Evolutionary conservation across 2,329 filamentous ascomycete genomes (phyloP), one percentile per base, ranked within the genome.

Genomic region (Aspergillus pseudonomiae): DNA sequence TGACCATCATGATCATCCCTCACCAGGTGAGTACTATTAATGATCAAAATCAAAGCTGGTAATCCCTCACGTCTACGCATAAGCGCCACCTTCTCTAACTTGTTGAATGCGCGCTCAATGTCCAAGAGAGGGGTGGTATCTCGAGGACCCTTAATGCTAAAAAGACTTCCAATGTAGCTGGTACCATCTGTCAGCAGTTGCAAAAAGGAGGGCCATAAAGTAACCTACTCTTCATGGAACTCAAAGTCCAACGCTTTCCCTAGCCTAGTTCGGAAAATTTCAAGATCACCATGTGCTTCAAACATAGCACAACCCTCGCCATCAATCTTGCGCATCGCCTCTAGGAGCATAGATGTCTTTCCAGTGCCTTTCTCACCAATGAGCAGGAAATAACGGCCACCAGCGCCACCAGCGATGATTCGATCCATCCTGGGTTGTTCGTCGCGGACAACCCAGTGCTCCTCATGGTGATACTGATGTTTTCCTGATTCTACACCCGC

Each of bases 61-160:
- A 86, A 85, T 32, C 88, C 77, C 63, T 77, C 81, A 36, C 84
- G 82, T 52, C 93, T 86, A 69, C 83, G 84, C 63, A 66, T 67
- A 54, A 99, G 80, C 0, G 95, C 95, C 9, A 98, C 92, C 78
- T 99, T 99, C 75, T 99, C 95, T 12, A 99, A 82, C 79, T 99
- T 99, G 84, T 99, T 99, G 76, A 99, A 90, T 0, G 95, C 95
- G 32, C 95, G 88, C 76, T 99, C 95, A 66, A 99, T 97, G 75
- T 99, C 95, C 1, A 99, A 84, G 39, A 99, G 82, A 5, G 95
- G 93, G 0, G 93, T 96, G 3, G 92, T 94, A 73, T 99, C 95
- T 50, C 95, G 87, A 0, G 95, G 95, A 0, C 95, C 95, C 34
- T 91, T 88, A 73, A 99, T 96, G 64, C 92, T 96, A 78, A 99